phyloP scores from a whole-genome alignment of 257 asterid species.

The Echium plantagineum region DNA sequence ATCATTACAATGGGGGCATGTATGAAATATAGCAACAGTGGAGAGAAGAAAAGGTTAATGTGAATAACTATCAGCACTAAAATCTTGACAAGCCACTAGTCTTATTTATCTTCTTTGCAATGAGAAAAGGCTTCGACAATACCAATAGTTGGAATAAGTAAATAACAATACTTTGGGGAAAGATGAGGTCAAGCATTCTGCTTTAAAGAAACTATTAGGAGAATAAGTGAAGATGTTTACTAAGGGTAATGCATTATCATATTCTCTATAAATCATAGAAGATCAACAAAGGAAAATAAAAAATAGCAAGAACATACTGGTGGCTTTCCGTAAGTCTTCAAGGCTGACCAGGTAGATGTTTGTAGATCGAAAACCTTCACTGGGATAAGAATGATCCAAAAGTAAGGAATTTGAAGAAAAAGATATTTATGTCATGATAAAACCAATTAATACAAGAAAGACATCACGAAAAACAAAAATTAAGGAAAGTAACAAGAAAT shows the following conservation, averaged over 20 bases:
- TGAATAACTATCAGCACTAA: background rate
- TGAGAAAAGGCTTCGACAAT: background rate
- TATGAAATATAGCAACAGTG: background rate
- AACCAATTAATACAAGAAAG: conserved; percentile 6
- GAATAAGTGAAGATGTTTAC: background rate
- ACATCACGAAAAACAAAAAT: background rate
- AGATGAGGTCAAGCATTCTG: background rate
- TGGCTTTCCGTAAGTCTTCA: conserved; percentile 94
- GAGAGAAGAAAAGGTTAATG: background rate
- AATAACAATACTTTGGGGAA: background rate
- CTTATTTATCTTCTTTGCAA: too few relatives aligned
- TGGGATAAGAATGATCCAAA: conserved; percentile 27
- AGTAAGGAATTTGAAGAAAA: conserved; percentile 11
- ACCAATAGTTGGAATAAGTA: background rate
- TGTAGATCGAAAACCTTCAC: conserved; percentile 88
- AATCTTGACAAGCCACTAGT: background rate
- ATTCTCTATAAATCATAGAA: conserved; percentile 4
- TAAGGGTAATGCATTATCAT: background rate
- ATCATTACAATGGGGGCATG: background rate
- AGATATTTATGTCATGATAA: conserved; percentile 7
- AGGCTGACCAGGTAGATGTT: conserved; percentile 66
- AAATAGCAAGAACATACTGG: conserved; percentile 44
- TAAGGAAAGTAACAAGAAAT: too few relatives aligned
- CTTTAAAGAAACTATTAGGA: background rate
- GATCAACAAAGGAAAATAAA: conserved; percentile 8